Base-by-base conservation (phyloP, 495 filamentous ascomycete genomes). In the Xylaria venustula region DNA sequence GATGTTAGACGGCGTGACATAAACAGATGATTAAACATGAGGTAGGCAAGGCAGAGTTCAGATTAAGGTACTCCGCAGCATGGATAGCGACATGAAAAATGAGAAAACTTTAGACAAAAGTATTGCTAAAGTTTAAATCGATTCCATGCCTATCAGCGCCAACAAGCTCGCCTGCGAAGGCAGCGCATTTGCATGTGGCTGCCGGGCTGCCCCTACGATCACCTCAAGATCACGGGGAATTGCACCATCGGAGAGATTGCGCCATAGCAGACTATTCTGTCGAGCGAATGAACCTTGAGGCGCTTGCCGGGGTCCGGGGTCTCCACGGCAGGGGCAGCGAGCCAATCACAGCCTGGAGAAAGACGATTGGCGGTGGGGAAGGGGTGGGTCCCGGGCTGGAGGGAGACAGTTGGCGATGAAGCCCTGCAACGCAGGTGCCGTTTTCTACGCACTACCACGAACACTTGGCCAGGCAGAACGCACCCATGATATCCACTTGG, bases 221-320 rank as follows among this genome's bases (percentile, higher is more conserved):
- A 71, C 69, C 60, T 67, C 61, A 71, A 69, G 66, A 71, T 71
- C 69, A 71, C 69, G 69, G 64, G 69, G 52, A 69, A 71, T 71
- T 71, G 69, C 69, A 64, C 66, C 69, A 71, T 71, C 58, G 66
- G 64, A 59, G 58, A 60, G 66, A 71, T 71, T 65, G 69, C 69
- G 69, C 69, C 48, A 71, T 71, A 44, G 69, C 69, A 69, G 61
- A 62, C 61, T 55, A 63, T 28, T 65, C 59, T 69, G 67, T 71
- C 64, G 69, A 61, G 58, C 41, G 25, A 54, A 61, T 48, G 58
- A 61, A 47, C 49, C 34, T 51, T 41, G 22, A 46, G 57, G 47
- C 36, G 46, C 47, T 52, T 44, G 34, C 47, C 32, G 9, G 40
- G 48, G 28, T 40, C 12, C 3, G 3, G 30, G 30, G 30, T 41